phyloP scores from a whole-genome alignment of 2,329 filamentous ascomycete species.

The Aspergillus versicolor region DNA sequence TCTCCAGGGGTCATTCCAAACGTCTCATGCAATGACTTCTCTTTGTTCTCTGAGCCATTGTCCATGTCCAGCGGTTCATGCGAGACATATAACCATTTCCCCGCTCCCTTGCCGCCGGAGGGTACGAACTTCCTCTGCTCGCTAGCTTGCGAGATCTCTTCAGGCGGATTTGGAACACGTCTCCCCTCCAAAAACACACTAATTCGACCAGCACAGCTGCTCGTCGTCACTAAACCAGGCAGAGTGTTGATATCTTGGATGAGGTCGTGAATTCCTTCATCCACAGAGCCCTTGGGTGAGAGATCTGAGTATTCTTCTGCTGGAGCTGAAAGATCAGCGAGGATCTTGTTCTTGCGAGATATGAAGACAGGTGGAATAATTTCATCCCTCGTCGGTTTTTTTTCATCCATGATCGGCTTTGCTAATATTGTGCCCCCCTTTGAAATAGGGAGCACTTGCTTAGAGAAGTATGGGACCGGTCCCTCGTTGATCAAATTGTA shows the following conservation, averaged over 20 bases:
- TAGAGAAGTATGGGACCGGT: neutral
- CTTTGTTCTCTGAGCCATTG: constrained; percentile 15
- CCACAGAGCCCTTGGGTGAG: constrained; percentile 85
- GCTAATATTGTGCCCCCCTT: neutral
- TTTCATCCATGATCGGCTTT: constrained; percentile 5
- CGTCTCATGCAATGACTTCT: constrained; percentile 35
- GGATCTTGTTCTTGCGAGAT: constrained; percentile 69
- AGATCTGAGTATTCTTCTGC: constrained; percentile 73
- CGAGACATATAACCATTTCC: constrained; percentile 83
- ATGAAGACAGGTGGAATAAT: constrained; percentile 46
- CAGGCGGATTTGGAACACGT: constrained; percentile 40
- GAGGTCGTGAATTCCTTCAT: constrained; percentile 72
- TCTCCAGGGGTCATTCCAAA: constrained; percentile 45
- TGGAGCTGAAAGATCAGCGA: constrained; percentile 68
- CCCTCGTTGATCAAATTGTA: neutral
- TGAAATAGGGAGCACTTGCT: neutral
- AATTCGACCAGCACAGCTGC: constrained; percentile 84
- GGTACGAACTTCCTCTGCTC: constrained; percentile 50
- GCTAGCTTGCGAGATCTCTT: constrained; percentile 16
- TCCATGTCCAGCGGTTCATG: constrained; percentile 64
- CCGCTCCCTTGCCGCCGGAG: constrained; percentile 80
- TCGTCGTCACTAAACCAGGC: constrained; percentile 81
- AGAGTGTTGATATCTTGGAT: constrained; percentile 75
- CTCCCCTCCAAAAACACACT: constrained; percentile 84
- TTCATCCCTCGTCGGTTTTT: constrained; percentile 2